Evolutionary conservation across 164 flowering plant genomes (phyloP), one percentile per base, ranked within the genome.

Genomic region (Houttuynia cordata): DNA sequence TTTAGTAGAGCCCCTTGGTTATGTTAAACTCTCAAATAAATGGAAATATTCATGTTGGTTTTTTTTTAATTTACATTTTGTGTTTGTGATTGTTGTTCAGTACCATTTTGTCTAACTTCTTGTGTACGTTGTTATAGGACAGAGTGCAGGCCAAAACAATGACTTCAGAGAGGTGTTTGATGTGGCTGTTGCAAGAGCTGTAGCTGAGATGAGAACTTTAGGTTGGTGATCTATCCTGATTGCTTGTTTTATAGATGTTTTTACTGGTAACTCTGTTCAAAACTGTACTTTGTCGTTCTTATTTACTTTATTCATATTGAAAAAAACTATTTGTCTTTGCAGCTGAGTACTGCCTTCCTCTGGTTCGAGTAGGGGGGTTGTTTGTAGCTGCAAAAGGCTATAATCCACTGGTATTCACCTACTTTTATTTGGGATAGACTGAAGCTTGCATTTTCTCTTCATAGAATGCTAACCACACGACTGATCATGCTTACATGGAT

Each of bases 321-420:
- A n/a, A 18, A 9, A 42, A 8, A 20, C 39, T 54, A 18, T 23
- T 54, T 30, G 10, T n/a, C n/a, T n/a, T n/a, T n/a, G n/a, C n/a
- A n/a, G 97, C 87, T 67, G 99, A 93, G 74, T 90, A 86, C 62
- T 87, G 94, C 67, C 80, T 93, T 71, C 97, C 97, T 56, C 73
- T 90, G 24, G 96, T 93, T 71, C 87, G 95, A 34, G 87, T 85
- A 63, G 97, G 99, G 59, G 99, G 97, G 40, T 74, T 93, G 67
- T 90, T 90, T 80, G 75, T 87, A n/a, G 97, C 97, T 49, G 94
- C 97, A 58, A 93, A 90, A 75, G 98, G 98, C 62, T 93, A 86
- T 73, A 77, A 89, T 75, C 97, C 96, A 63, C 76, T 79, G 84
- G 96, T 87, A 62, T 25, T 51, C n/a, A 12, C 2, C 49, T 17